These are phyloP conservation scores for Malassezia caprae DNA, from an alignment of 1,284 basidiomycete genomes.

Conservation along the genomic window DNA sequence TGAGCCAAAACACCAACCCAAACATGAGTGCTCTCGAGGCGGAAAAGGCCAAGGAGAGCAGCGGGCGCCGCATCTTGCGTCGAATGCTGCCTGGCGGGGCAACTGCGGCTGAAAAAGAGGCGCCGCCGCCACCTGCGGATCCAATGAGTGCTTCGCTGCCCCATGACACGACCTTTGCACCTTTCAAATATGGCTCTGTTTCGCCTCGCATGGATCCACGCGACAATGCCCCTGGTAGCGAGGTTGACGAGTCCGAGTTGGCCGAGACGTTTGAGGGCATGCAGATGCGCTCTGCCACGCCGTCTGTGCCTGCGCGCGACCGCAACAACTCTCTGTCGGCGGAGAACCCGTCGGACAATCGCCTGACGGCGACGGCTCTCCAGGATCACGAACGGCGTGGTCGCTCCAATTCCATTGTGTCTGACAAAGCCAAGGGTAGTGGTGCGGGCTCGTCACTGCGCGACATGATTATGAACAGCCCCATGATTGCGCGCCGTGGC, in stretches of 20 bases:
- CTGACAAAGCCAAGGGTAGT: conserved; percentile 23
- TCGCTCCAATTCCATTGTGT: conserved; percentile 11
- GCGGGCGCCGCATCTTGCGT: conserved; percentile 36
- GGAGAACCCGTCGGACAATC: conserved; percentile 16
- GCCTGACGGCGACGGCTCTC: conserved; percentile 37
- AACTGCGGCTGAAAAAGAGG: conserved; percentile 19
- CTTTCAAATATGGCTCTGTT: conserved; percentile 21
- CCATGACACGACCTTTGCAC: neutral
- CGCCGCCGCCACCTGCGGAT: conserved; percentile 18
- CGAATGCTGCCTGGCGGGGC: conserved; percentile 35
- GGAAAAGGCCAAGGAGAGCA: conserved; percentile 33
- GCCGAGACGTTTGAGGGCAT: conserved; percentile 24
- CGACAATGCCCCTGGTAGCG: conserved; percentile 22
- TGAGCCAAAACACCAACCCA: neutral
- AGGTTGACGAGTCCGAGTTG: conserved; percentile 25
- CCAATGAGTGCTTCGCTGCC: neutral
- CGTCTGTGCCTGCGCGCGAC: conserved; percentile 11
- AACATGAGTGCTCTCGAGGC: neutral
- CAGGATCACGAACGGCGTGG: conserved; percentile 41
- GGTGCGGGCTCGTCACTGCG: conserved; percentile 37
- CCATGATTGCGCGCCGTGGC: conserved; percentile 38
- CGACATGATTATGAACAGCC: conserved; percentile 46
- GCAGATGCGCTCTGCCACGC: conserved; percentile 27
- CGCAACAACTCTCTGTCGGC: conserved; percentile 12
- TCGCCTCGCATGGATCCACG: conserved; percentile 20